These are phyloP conservation scores for Penicillium sp. DNA, from an alignment of 2,329 filamentous ascomycete species.

Conservation along the genomic window DNA sequence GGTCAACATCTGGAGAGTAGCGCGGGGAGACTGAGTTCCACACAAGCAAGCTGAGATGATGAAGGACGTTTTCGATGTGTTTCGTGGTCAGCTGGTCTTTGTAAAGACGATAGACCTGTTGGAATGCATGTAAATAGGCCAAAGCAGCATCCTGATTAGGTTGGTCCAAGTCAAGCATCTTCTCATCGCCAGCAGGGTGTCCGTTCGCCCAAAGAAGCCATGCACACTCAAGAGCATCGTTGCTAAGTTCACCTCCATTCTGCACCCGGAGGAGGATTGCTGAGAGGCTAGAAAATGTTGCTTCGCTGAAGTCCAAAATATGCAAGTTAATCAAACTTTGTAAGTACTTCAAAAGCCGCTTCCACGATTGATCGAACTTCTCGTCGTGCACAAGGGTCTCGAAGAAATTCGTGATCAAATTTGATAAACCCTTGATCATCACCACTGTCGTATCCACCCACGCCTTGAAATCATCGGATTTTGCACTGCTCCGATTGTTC, in stretches of 20 bases:
- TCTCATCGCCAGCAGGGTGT: conserved; percentile 53
- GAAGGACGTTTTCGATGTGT: conserved; percentile 65
- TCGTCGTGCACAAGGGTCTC: conserved; percentile 64
- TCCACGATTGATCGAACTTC: conserved; percentile 72
- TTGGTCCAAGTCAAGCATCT: conserved; percentile 43
- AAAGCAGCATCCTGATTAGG: conserved; percentile 80
- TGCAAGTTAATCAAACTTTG: conserved; percentile 61
- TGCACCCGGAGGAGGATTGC: conserved; percentile 55
- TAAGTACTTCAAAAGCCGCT: conserved; percentile 68
- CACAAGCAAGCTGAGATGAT: conserved; percentile 68
- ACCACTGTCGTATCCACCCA: conserved; percentile 75
- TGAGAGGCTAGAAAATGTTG: conserved; percentile 65
- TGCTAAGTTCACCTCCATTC: conserved; percentile 42
- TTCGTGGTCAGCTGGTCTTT: conserved; percentile 60
- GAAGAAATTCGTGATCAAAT: conserved; percentile 72
- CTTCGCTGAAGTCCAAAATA: conserved; percentile 68
- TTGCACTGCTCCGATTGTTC: conserved; percentile 18
- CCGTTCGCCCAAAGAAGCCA: conserved; percentile 70
- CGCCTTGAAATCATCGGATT: conserved; percentile 44
- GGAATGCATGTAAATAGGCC: conserved; percentile 74
- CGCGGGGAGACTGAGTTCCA: conserved; percentile 59
- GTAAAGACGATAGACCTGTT: conserved; percentile 75
- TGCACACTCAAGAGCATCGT: conserved; percentile 55
- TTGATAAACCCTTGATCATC: conserved; percentile 69
- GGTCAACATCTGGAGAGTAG: conserved; percentile 41